Conservation (phyloP, 2,329 filamentous ascomycete species). For the Colletotrichum siamense region DNA sequence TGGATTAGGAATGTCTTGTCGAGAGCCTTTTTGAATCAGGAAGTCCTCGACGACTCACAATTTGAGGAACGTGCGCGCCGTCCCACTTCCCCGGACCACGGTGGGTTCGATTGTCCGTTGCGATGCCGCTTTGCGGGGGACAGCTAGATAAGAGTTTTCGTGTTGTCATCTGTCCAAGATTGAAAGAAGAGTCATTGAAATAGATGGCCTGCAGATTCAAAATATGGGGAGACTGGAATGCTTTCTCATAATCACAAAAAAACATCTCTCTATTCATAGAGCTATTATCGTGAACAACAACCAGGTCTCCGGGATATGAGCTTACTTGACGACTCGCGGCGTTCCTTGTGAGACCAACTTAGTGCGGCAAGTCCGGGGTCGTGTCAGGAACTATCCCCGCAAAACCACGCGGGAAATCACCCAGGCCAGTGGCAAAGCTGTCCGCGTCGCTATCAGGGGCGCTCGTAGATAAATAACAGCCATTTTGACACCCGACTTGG, state of each 20-base stretch:
- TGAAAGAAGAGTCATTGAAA: background rate
- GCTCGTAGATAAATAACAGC: background rate
- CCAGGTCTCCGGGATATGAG: background rate
- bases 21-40: background rate
- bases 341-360: background rate
- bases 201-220: background rate
- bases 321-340: background rate
- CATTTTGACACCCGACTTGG: background rate
- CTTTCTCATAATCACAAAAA: background rate
- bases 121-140: background rate
- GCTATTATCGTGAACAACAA: background rate
- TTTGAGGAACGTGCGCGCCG: background rate
- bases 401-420: background rate
- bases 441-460: background rate
- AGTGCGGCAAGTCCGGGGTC: background rate
- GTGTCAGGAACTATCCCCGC: background rate
- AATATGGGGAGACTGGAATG: background rate
- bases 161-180: background rate
- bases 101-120: background rate
- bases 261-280: background rate
- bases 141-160: background rate
- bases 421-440: background rate
- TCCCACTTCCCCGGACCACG: background rate
- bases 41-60: background rate
- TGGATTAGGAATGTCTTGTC: background rate